Evolutionary conservation across 2,329 filamentous ascomycete genomes (phyloP), one percentile per base, ranked within the genome.

Genomic region (Phaeosphaeriaceae sp.): DNA sequence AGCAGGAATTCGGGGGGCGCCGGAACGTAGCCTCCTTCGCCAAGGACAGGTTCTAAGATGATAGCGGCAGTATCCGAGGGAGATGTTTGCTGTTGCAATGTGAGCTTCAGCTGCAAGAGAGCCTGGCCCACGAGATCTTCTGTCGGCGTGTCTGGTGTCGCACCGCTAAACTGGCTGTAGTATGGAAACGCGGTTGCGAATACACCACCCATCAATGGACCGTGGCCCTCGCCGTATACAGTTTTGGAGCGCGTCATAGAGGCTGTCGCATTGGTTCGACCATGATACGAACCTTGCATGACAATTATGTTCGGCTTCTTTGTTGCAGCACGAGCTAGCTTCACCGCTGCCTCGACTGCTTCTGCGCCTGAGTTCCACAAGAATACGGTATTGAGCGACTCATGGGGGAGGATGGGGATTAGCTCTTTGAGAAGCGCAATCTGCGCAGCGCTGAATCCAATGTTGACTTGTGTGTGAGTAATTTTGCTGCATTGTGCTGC

Each of bases 251-350:
- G 56, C 23, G 64, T 68, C 64, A 68, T 66, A 3, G 64, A 64
- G 11, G 64, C 57, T 17, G 64, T 68, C 11, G 64, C 63, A 16
- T 63, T 66, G 15, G 64, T 68, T 18, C 64, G 63, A 23, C 64
- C 64, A 17, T 68, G 64, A 50, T 68, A 68, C 16, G 61, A 65
- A 30, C 64, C 64, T 29, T 68, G 64, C 64, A 68, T 66, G 13
- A 68, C 64, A n/a, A 68, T 66, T 36, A 68, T 56, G 36, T 68
- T 68, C 8, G 62, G 60, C 46, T 68, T 68, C 52, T 66, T 66
- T 8, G 63, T 68, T 4, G 63, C 64, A 5, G 57, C 62, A n/a
- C 64, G 59, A 20, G 61, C 58, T 11, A 68, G 44, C 44, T 68
- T 68, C 2, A 68, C 63, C 13, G 64, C 58, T 13, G 64, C 63